A percentile compares a stretch with the other conserved stretches of the same genome.
Evolutionary conservation across 805 yeast species (phyloP).

Genomic region (Candida saitoana): DNA sequence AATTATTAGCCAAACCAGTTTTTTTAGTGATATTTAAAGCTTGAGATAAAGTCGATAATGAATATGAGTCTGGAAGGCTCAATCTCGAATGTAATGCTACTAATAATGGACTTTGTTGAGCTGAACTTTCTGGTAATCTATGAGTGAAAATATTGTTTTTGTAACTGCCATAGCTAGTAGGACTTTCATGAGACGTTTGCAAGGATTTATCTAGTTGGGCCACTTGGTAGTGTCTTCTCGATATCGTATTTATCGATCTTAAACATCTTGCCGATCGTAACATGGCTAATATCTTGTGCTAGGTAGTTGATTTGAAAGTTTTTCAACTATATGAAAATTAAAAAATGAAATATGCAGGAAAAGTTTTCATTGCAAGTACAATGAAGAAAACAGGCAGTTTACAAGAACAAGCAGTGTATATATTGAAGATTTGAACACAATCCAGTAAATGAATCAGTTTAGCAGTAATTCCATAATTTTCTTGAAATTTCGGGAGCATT

Average conservation of each 20-base stretch:
- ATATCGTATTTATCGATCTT: not conserved
- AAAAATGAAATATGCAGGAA: not conserved
- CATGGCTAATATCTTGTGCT: not conserved
- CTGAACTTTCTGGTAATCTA: slow-evolving; percentile 44
- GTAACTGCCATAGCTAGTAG: slow-evolving; percentile 38
- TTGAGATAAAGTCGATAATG: slow-evolving; percentile 70
- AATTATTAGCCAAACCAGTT: slow-evolving; percentile 60
- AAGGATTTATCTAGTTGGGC: slow-evolving; percentile 21
- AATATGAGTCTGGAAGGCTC: slow-evolving; percentile 52
- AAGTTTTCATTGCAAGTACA: no score
- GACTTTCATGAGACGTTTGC: slow-evolving; percentile 22
- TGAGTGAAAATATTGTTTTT: slow-evolving; percentile 40
- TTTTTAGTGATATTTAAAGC: slow-evolving; percentile 60
- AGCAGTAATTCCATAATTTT: no score
- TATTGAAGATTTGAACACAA: no score
- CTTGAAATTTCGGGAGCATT: no score
- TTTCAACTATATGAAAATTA: not conserved
- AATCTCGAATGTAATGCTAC: slow-evolving; percentile 77
- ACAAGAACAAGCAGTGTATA: no score
- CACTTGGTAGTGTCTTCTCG: slow-evolving; percentile 16
- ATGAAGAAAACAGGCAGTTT: no score
- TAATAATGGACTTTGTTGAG: slow-evolving; percentile 64
- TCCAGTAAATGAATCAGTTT: no score
- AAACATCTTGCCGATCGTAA: slow-evolving; percentile 2
- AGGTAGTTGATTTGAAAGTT: not conserved